A percentile compares a stretch with the other conserved stretches of the same genome.
Conservation (phyloP, 2,329 filamentous ascomycete genomes). For the Lecanicillium sp. region DNA sequence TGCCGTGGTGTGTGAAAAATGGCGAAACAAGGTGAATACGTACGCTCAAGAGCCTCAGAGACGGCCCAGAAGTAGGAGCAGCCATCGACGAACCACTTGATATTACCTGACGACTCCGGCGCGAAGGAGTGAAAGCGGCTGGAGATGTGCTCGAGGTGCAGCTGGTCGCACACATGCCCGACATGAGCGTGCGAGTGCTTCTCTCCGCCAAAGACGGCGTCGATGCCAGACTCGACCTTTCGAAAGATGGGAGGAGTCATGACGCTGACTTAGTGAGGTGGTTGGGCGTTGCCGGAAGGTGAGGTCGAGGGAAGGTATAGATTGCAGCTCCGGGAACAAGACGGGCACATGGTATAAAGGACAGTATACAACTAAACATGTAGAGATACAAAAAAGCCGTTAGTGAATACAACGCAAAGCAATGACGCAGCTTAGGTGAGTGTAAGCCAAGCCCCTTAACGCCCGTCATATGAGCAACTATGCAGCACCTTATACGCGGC, state of each 20-base stretch:
- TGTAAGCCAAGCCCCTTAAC: no score
- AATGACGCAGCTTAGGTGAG: no score
- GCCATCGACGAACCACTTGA: slow-evolving; percentile 84
- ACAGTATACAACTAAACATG: no score
- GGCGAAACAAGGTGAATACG: slow-evolving; percentile 13
- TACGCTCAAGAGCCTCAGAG: slow-evolving; percentile 64
- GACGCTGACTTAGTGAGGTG: not conserved
- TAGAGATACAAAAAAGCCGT: no score
- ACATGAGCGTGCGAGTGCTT: slow-evolving; percentile 37
- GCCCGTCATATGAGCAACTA: no score
- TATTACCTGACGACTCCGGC: slow-evolving; percentile 62
- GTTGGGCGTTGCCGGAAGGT: no score
- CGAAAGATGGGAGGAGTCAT: slow-evolving; percentile 35
- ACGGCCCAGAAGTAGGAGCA: slow-evolving; percentile 83
- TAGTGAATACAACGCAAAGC: no score
- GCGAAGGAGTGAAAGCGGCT: slow-evolving; percentile 64
- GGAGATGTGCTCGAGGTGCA: slow-evolving; percentile 33
- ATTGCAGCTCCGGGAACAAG: no score
- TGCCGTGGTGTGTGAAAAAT: slow-evolving; percentile 1
- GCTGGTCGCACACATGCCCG: slow-evolving; percentile 30
- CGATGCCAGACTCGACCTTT: slow-evolving; percentile 35
- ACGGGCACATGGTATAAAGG: no score
- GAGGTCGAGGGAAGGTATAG: no score
- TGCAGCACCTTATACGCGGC: no score
- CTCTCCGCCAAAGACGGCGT: slow-evolving; percentile 30